A percentile compares a stretch with the other conserved stretches of the same genome.
phyloP scores from a whole-genome alignment of 1,284 basidiomycete genomes.

The Fistulinella cinereoalba region DNA sequence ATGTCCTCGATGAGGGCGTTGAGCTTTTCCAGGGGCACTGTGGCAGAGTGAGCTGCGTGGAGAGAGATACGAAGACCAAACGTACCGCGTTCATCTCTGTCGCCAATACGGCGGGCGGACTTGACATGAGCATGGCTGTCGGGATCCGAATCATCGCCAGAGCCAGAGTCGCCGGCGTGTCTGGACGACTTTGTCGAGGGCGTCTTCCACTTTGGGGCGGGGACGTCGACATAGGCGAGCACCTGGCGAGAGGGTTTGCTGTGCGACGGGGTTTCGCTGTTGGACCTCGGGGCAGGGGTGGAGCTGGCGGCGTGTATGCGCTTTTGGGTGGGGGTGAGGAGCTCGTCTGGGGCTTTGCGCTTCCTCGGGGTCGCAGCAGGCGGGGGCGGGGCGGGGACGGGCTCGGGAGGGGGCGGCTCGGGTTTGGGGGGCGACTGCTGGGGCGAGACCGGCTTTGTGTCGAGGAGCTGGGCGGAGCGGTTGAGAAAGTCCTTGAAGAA shows the following conservation, averaged over 20 bases:
- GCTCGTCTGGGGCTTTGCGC: slow-evolving; percentile 45
- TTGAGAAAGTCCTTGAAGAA: slow-evolving; percentile 66
- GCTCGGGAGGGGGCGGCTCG: slow-evolving; percentile 9
- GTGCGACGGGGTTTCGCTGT: slow-evolving; percentile 25
- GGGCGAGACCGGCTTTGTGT: slow-evolving; percentile 14
- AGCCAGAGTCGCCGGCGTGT: slow-evolving; percentile 22
- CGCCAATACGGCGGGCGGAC: slow-evolving; percentile 59
- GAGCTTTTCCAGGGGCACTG: slow-evolving; percentile 75
- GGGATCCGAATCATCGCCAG: slow-evolving; percentile 51
- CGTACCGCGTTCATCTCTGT: slow-evolving; percentile 71
- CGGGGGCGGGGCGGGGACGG: slow-evolving; percentile 37
- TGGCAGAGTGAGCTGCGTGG: slow-evolving; percentile 6
- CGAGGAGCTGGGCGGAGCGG: slow-evolving; percentile 44
- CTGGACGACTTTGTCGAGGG: slow-evolving; percentile 32
- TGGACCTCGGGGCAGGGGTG: slow-evolving; percentile 9
- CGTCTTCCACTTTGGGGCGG: slow-evolving; percentile 46
- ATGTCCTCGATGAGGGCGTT: slow-evolving; percentile 75
- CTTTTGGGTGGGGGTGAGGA: slow-evolving; percentile 50
- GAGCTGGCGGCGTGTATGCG: slow-evolving; percentile 37
- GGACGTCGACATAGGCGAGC: slow-evolving; percentile 59
- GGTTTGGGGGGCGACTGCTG: slow-evolving; percentile 13
- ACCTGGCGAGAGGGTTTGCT: slow-evolving; percentile 40
- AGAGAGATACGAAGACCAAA: not conserved
- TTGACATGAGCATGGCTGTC: slow-evolving; percentile 40
- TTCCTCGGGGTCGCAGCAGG: slow-evolving; percentile 47